Evolutionary conservation across 2,329 filamentous ascomycete species (phyloP).

Genomic region (Trichophyton mentagrophytes): DNA sequence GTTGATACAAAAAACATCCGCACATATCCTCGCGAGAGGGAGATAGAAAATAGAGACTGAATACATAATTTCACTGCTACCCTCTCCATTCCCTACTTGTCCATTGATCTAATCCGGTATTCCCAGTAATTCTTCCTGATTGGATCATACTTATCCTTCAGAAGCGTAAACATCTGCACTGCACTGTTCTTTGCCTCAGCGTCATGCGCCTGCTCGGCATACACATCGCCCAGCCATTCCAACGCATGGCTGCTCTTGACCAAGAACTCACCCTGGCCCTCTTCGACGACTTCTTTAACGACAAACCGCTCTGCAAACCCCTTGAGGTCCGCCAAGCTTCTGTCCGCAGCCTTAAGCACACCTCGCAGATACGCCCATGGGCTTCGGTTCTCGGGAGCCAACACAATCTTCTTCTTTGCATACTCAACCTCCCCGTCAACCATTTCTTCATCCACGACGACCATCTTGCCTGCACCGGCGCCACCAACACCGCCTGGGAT

Average conservation of each 20-base stretch:
- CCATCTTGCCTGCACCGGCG: conserved; percentile 21
- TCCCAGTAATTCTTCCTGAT: conserved; percentile 89
- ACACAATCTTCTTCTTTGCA: conserved; percentile 56
- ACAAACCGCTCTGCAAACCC: conserved; percentile 45
- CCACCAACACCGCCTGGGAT: conserved; percentile 13
- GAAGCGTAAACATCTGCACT: conserved; percentile 53
- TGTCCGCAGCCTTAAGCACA: conserved; percentile 53
- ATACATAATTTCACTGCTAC: not conserved
- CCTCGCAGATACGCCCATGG: conserved; percentile 87
- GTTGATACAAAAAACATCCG: not conserved
- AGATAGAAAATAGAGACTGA: not conserved
- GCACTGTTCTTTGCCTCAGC: conserved; percentile 42
- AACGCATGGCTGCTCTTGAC: conserved; percentile 50
- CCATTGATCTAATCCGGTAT: conserved; percentile 44
- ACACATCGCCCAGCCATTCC: conserved; percentile 38
- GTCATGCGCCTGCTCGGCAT: conserved; percentile 31
- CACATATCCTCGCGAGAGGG: not conserved
- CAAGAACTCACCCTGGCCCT: conserved; percentile 18
- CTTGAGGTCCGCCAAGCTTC: conserved; percentile 38
- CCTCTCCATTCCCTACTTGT: not conserved
- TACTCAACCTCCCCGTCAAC: conserved; percentile 65
- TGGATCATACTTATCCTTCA: conserved; percentile 80
- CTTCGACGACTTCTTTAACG: conserved; percentile 32
- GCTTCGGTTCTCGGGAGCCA: conserved; percentile 86
- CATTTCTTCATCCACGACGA: conserved; percentile 46